Evolutionary conservation across 2,329 filamentous ascomycete genomes (phyloP).

Genomic region (Fusarium udum): DNA sequence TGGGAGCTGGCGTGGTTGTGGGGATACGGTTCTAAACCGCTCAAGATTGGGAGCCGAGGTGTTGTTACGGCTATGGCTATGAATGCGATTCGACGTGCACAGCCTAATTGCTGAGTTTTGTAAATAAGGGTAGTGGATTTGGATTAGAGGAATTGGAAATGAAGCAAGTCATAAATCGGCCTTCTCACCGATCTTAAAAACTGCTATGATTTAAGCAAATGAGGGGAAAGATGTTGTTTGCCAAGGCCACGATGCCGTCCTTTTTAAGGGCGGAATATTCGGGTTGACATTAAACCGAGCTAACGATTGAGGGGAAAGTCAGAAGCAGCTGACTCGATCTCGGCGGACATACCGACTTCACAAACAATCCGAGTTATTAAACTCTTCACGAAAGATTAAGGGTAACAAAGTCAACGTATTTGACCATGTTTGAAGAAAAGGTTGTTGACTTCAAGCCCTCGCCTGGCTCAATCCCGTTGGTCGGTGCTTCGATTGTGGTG

Average conservation of each 20-base stretch:
- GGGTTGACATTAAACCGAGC: constrained; percentile 2
- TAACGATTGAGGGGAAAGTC: constrained; percentile 1
- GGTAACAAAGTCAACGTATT: fast-evolving
- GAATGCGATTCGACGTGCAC: neutral
- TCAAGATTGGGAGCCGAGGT: constrained; percentile 1
- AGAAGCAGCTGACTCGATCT: neutral
- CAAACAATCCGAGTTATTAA: neutral
- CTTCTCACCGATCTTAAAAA: neutral
- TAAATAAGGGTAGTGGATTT: neutral
- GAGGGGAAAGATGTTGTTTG: neutral
- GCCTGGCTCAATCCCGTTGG: neutral
- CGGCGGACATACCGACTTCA: neutral
- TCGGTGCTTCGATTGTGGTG: constrained; percentile 17
- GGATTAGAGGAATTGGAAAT: neutral
- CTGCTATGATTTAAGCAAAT: neutral
- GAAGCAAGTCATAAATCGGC: neutral
- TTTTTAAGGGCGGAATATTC: neutral
- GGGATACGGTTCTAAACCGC: neutral
- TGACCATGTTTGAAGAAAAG: constrained; percentile 22
- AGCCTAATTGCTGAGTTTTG: neutral
- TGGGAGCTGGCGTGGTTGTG: constrained; percentile 3
- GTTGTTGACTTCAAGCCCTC: constrained; percentile 8
- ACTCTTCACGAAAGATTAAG: fast-evolving
- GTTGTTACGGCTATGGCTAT: constrained; percentile 11
- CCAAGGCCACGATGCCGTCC: neutral